Percentiles rank a stretch among this genome's conserved stretches.
These are phyloP conservation scores for Chytriomyces sp. DNA, from an alignment of 192 early-diverging fungal genomes.

Conservation along the genomic window DNA sequence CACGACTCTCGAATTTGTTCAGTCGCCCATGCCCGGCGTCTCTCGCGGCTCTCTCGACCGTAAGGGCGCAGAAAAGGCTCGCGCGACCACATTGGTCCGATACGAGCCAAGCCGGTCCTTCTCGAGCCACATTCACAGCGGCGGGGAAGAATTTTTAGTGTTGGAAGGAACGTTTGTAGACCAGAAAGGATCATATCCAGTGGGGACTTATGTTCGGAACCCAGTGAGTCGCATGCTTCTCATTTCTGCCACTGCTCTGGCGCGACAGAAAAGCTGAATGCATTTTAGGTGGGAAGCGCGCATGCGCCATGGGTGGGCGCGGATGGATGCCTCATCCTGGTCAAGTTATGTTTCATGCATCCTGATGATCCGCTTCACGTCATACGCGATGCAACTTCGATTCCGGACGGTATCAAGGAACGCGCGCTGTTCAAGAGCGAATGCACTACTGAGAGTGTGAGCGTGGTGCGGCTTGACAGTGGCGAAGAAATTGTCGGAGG, in stretches of 20 bases:
- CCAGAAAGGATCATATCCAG: constrained; percentile 33
- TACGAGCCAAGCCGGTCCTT: constrained; percentile 29
- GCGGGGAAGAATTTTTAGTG: constrained; percentile 43
- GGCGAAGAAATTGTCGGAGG: not conserved
- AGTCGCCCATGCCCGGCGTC: constrained; percentile 6
- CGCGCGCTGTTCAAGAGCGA: not conserved
- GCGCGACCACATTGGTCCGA: constrained; percentile 34
- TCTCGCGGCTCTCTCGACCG: constrained; percentile 18
- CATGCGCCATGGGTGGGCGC: constrained; percentile 29
- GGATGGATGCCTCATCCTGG: constrained; percentile 35
- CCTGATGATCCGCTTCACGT: constrained; percentile 14
- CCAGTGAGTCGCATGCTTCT: too few species aligned
- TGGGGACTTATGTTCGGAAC: constrained; percentile 33
- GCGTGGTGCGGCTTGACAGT: not conserved
- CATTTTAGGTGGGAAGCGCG: constrained; percentile 25
- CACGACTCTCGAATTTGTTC: constrained; percentile 17
- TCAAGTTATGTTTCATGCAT: constrained; percentile 33
- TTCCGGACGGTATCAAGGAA: not conserved
- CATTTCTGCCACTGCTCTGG: too few species aligned
- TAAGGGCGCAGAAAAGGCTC: constrained; percentile 27
- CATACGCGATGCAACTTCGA: not conserved
- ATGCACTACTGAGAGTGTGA: not conserved
- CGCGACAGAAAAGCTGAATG: not conserved
- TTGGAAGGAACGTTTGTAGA: constrained; percentile 34
- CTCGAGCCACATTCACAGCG: constrained; percentile 24